Evolutionary conservation across 1,139 yeast genomes (phyloP).

Genomic region (Suhomyces wounanorum): DNA sequence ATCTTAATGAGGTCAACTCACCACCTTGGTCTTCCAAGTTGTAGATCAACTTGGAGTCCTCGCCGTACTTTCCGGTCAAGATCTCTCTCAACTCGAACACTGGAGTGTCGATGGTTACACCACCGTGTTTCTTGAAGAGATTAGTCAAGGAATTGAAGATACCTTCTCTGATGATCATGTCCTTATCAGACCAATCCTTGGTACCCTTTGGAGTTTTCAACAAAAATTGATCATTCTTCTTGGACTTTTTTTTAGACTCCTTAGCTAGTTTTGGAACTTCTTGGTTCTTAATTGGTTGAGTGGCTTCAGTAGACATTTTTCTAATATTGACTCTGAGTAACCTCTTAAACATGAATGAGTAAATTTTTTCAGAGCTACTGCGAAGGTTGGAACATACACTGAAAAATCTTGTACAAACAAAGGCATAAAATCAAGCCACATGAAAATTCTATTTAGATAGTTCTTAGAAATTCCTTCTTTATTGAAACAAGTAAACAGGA

Average conservation of each 20-base stretch:
- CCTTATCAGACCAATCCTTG: conserved; percentile 97
- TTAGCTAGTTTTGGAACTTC: conserved; percentile 12
- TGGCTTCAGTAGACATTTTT: conserved; percentile 26
- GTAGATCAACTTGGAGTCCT: conserved; percentile 92
- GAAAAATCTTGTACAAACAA: not conserved
- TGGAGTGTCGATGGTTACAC: conserved; percentile 96
- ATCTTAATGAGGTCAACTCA: conserved; percentile 89
- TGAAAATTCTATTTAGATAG: no score
- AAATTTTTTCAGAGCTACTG: conserved; percentile 5
- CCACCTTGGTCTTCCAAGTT: conserved; percentile 98
- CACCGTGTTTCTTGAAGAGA: conserved; percentile 93
- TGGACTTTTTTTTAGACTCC: conserved; percentile 32
- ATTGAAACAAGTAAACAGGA: no score
- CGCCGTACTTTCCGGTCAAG: conserved; percentile 95
- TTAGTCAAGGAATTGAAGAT: conserved; percentile 71
- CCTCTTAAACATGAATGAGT: conserved; percentile 15
- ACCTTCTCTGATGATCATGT: conserved; percentile 91
- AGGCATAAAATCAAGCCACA: no score
- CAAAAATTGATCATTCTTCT: conserved; percentile 51
- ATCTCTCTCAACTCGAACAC: conserved; percentile 95
- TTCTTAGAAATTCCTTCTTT: no score
- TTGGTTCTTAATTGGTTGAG: conserved; percentile 15
- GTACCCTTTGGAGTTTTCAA: conserved; percentile 97
- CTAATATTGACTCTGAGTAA: conserved; percentile 13
- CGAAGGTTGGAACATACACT: not conserved